Conservation (phyloP, 345 rosid species). For the Populus alba region DNA sequence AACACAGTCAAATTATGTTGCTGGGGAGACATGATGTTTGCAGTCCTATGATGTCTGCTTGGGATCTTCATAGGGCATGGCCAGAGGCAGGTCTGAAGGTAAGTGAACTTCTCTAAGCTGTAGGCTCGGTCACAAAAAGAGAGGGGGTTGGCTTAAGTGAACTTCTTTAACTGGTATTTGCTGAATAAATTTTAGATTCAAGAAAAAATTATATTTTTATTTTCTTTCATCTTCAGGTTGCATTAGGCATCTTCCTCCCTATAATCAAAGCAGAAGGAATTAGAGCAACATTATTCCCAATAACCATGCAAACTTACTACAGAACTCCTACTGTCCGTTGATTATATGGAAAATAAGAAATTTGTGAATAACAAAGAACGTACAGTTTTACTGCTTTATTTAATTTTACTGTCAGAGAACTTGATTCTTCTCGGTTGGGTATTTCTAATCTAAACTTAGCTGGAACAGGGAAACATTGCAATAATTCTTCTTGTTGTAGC, state of each 20-base stretch:
- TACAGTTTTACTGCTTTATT: neutral
- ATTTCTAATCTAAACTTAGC: no score
- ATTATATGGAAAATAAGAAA: no score
- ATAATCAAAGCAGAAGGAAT: slow-evolving; percentile 1
- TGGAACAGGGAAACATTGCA: no score
- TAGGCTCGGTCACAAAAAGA: neutral
- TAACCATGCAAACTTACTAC: neutral
- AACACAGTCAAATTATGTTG: slow-evolving; percentile 12
- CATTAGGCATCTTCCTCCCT: neutral
- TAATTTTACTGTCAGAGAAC: neutral
- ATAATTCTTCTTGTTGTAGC: no score
- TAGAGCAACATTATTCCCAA: neutral
- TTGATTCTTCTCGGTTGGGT: no score
- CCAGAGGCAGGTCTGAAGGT: slow-evolving; percentile 93
- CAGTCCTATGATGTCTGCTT: slow-evolving; percentile 99
- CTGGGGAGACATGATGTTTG: slow-evolving; percentile 96
- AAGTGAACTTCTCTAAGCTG: slow-evolving; percentile 3
- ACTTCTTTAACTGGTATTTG: no score
- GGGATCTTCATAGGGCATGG: slow-evolving; percentile 98
- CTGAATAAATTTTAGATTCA: neutral
- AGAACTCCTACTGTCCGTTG: neutral
- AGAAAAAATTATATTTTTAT: neutral
- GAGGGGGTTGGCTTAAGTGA: neutral
- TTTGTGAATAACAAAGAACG: no score
- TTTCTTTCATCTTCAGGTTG: neutral